Evolutionary conservation across 2,329 filamentous ascomycete genomes (phyloP).

Genomic region (Parasarocladium wereldwijsianum): DNA sequence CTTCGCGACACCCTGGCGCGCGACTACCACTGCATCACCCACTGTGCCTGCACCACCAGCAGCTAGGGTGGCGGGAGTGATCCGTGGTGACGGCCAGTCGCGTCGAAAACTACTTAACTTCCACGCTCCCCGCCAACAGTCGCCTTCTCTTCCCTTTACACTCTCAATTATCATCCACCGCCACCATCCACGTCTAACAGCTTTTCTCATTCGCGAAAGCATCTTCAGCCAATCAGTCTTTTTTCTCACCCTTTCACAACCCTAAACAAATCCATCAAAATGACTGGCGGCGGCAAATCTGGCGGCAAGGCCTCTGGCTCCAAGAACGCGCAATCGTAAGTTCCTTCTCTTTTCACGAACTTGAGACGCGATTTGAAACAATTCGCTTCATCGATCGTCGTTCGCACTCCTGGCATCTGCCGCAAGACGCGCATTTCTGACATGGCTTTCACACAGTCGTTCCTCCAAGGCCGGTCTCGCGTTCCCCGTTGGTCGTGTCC

Average conservation of each 20-base stretch:
- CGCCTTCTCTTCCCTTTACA: slow-evolving; percentile 17
- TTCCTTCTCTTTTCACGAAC: slow-evolving; percentile 16
- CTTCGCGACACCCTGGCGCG: too few species aligned
- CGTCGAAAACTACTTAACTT: slow-evolving; percentile 44
- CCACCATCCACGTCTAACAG: slow-evolving; percentile 12
- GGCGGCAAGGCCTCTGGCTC: slow-evolving; percentile 98
- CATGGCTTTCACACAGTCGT: slow-evolving; percentile 58
- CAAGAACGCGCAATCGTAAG: slow-evolving; percentile 99
- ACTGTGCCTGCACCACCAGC: too few species aligned
- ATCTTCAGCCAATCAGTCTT: slow-evolving; percentile 6
- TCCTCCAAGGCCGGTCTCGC: slow-evolving; percentile 98
- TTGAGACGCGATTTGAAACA: slow-evolving; percentile 6
- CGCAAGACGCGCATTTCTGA: too few species aligned
- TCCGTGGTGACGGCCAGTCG: slow-evolving; percentile 30
- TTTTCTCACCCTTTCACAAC: slow-evolving; percentile 9
- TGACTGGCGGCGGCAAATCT: slow-evolving; percentile 99
- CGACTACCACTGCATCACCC: too few species aligned
- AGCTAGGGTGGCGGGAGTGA: slow-evolving; percentile 27
- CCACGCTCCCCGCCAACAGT: slow-evolving; percentile 29
- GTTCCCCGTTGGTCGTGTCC: slow-evolving; percentile 97
- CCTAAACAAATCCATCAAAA: slow-evolving; percentile 46
- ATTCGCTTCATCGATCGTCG: too few species aligned
- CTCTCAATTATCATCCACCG: slow-evolving; percentile 20
- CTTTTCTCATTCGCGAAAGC: slow-evolving; percentile 10
- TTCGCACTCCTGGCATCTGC: not conserved